Percentiles rank a stretch among this genome's conserved stretches.
phyloP scores from a whole-genome alignment of 805 yeast genomes.

The Candida khao-thaluensis region DNA sequence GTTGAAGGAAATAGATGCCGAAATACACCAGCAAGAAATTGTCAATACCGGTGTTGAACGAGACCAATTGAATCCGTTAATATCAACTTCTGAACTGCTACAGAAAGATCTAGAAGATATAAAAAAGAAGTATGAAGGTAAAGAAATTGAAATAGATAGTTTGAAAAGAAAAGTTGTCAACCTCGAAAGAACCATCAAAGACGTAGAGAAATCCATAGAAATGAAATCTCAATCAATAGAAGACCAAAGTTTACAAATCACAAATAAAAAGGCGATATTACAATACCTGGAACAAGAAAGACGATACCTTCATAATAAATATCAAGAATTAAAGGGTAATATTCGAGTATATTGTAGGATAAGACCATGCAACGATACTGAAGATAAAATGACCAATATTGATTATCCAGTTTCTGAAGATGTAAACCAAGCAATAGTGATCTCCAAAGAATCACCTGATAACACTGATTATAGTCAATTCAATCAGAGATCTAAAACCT shows the following conservation, averaged over 20 bases:
- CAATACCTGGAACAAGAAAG: constrained; percentile 54
- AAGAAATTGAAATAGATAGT: constrained; percentile 10
- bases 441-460: constrained; percentile 20
- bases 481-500: constrained; percentile 1
- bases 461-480: constrained; percentile 9
- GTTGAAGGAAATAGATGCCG: not conserved
- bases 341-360: constrained; percentile 88
- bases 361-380: constrained; percentile 28
- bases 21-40: not conserved
- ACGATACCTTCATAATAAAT: constrained; percentile 62
- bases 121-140: constrained; percentile 8
- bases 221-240: constrained; percentile 10
- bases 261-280: constrained; percentile 31
- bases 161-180: constrained; percentile 2
- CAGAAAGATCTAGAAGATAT: not conserved
- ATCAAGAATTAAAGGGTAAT: constrained; percentile 89
- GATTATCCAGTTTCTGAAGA: constrained; percentile 26
- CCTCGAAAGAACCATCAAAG: constrained; percentile 7
- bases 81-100: not conserved
- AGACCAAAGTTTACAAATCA: constrained; percentile 6
- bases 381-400: constrained; percentile 15
- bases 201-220: constrained; percentile 5
- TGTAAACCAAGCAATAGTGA: constrained; percentile 34
- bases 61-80: not conserved
- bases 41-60: not conserved